Conservation (phyloP, 129 eudicot genomes). For the Flaveria linearis region DNA sequence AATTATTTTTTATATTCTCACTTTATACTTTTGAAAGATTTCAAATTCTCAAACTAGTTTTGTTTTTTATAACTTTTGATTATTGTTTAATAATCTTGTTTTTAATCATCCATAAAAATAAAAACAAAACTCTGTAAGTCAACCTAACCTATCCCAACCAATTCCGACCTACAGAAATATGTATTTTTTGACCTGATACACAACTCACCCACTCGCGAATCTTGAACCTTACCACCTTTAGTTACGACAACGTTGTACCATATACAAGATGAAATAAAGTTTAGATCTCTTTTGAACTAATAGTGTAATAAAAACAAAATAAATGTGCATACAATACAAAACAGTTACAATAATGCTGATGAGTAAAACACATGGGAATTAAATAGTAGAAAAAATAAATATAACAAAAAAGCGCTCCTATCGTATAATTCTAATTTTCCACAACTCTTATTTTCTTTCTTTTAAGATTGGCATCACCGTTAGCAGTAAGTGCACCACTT, state of each 20-base stretch:
- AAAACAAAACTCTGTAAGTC: too few species aligned
- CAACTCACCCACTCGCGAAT: too few species aligned
- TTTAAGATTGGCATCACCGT: constrained; percentile 22
- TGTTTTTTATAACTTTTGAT: too few species aligned
- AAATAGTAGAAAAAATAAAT: constrained; percentile 12
- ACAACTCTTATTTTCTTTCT: constrained; percentile 36
- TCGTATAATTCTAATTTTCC: constrained; percentile 14
- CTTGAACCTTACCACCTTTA: background rate
- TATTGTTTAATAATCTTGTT: too few species aligned
- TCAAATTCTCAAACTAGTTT: too few species aligned
- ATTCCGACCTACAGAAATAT: too few species aligned
- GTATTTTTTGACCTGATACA: too few species aligned
- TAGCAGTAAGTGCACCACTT: constrained; percentile 7
- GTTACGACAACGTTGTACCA: background rate
- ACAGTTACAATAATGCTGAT: background rate
- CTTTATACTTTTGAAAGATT: too few species aligned
- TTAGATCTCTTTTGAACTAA: background rate
- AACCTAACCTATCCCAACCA: too few species aligned
- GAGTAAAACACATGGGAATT: background rate
- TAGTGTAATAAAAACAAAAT: background rate
- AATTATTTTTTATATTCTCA: too few species aligned
- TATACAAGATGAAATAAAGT: background rate
- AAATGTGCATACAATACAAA: constrained; percentile 18
- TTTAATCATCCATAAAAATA: too few species aligned
- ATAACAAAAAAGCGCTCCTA: background rate